Percentiles rank a stretch among this genome's conserved stretches.
Conservation (phyloP, 345 rosid species). For the Gynandropsis gynandra region DNA sequence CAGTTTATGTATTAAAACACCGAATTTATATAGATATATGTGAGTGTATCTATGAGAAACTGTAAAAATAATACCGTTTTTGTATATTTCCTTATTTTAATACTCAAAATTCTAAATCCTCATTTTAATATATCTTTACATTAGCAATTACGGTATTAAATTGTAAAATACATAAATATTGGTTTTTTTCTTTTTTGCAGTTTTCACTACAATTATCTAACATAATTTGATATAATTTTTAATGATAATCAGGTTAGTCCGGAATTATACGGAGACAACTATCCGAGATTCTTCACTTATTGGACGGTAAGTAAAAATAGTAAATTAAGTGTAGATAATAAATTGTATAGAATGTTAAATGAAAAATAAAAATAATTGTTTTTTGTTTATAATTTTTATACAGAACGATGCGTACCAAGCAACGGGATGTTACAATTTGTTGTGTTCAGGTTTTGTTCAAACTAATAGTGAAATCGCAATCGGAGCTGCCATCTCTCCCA, state of each 20-base stretch:
- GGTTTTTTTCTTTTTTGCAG: too few relatives aligned
- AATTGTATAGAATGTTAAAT: neutral
- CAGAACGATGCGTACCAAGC: constrained; percentile 95
- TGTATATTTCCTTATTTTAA: too few relatives aligned
- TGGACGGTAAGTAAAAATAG: constrained; percentile 75
- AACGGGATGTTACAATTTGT: constrained; percentile 92
- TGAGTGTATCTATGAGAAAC: too few relatives aligned
- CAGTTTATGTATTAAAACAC: too few relatives aligned
- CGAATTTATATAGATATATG: too few relatives aligned
- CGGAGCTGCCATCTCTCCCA: constrained; percentile 97
- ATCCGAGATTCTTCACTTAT: constrained; percentile 94
- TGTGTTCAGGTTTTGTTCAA: constrained; percentile 95
- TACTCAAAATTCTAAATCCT: too few relatives aligned
- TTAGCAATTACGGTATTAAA: too few relatives aligned
- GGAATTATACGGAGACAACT: constrained; percentile 87
- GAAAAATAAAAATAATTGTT: neutral
- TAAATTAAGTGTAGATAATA: neutral
- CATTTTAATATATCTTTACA: too few relatives aligned
- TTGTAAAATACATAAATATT: too few relatives aligned
- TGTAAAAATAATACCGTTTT: too few relatives aligned
- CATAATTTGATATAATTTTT: too few relatives aligned
- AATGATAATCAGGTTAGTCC: constrained; percentile 74
- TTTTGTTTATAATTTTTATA: constrained; percentile 12
- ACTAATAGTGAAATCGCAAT: constrained; percentile 78
- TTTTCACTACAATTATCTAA: constrained; percentile 31